Conservation (phyloP, 257 asterid genomes). For the Hygrophila difformis region DNA sequence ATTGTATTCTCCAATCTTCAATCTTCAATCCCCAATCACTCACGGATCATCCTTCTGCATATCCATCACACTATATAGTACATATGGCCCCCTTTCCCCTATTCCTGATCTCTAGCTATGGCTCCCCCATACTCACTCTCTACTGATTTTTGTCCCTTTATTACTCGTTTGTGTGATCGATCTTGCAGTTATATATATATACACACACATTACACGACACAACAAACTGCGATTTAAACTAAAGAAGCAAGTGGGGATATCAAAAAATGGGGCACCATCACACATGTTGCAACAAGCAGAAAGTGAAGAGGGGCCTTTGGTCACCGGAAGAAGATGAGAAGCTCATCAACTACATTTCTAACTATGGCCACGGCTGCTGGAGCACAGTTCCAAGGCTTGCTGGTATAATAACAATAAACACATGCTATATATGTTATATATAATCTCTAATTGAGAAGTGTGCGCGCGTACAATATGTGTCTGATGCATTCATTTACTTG, state of each 20-base stretch:
- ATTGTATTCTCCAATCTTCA: conserved; percentile 7
- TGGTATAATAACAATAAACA: conserved; percentile 23
- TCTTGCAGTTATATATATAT: too few relatives aligned
- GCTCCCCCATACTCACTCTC: too few relatives aligned
- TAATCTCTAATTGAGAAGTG: background rate
- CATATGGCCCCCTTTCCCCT: too few relatives aligned
- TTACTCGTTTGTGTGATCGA: too few relatives aligned
- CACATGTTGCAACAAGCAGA: conserved; percentile 75
- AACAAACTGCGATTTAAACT: too few relatives aligned
- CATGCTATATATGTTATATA: background rate
- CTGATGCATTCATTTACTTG: background rate
- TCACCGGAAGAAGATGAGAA: conserved; percentile 84
- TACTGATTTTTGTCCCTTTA: background rate
- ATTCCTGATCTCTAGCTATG: too few relatives aligned
- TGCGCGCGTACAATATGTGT: too few relatives aligned
- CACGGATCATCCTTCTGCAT: too few relatives aligned
- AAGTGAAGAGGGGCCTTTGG: conserved; percentile 80
- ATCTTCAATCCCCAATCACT: conserved; percentile 12
- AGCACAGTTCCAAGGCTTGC: conserved; percentile 71
- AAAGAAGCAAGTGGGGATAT: too few relatives aligned
- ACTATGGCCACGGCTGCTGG: conserved; percentile 80
- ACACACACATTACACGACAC: too few relatives aligned
- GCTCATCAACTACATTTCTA: conserved; percentile 49
- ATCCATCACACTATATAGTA: too few relatives aligned
- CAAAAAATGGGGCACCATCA: conserved; percentile 40